Evolutionary conservation across 768 basidiomycete species (phyloP), one percentile per base, ranked within the genome.

Genomic region (Lactifluus piperatus): DNA sequence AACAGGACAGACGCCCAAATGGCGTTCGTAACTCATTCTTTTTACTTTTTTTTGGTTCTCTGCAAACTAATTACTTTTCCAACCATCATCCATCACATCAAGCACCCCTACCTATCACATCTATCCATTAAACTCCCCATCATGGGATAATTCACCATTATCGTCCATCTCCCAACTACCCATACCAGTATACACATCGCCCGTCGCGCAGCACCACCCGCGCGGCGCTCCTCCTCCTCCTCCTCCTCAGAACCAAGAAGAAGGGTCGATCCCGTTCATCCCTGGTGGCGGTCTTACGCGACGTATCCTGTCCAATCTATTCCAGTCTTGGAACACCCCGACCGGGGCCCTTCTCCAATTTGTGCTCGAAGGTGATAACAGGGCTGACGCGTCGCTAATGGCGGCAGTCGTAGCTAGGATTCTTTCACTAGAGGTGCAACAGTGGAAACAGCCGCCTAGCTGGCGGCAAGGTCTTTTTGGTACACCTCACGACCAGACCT

Each of bases 361-460:
- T 67, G 88, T 83, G 11, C 74, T 88, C 58, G 90, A 93, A 67
- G 90, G 91, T 2, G 91, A 93, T 69, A 93, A 93, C 65, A 76
- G 84, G 58, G 75, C 69, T 18, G 90, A 93, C 68, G 89, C 90
- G 0, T 74, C 76, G 20, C 67, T 83, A 36, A 74, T 88, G 43
- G 85, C 87, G 3, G 72, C 74, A 5, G 80, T 78, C 27, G 74
- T 78, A 7, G 73, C 75, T 43, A 82, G 78, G 61, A 74, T 79
- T 4, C 53, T 86, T 30, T 75, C 71, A 3, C 62, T 72, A 18
- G 74, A 71, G 41, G 56, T 67, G 55, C 57, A 53, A 56, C 67
- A 74, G 64, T 88, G 86, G 86, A 80, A 67, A 62, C 76, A 85
- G 65, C 88, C 87, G n/a, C 67, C 59, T 18, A 81, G 85, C 65